These are phyloP conservation scores for Liriodendron chinense DNA, from an alignment of 164 flowering plant genomes.

Conservation along the genomic window DNA sequence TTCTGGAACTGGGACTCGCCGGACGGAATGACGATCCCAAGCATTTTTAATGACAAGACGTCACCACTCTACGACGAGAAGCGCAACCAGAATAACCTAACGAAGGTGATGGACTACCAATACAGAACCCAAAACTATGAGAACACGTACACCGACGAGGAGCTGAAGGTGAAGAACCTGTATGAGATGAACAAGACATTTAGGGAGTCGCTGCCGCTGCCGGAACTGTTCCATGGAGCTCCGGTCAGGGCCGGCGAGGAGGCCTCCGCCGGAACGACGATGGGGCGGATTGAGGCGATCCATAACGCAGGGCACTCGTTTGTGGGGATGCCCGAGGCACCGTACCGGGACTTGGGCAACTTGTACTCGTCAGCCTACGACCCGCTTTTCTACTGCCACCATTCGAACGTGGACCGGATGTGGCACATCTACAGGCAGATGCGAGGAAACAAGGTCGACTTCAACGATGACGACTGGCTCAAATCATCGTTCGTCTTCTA, in stretches of 20 bases:
- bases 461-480: background rate
- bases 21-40: too few relatives aligned
- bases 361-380: background rate
- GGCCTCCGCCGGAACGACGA: background rate
- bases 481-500: background rate
- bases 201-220: background rate
- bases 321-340: background rate
- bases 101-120: background rate
- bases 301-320: background rate
- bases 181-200: background rate
- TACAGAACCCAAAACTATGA: background rate
- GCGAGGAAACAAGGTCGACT: background rate
- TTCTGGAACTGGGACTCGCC: too few relatives aligned
- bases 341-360: background rate
- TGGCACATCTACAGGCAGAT: background rate
- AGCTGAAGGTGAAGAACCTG: constrained; percentile 1
- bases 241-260: background rate
- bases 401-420: background rate
- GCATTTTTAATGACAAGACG: background rate
- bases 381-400: constrained; percentile 2
- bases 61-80: background rate
- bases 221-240: constrained; percentile 1
- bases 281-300: background rate
- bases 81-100: background rate
- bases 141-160: background rate